These are phyloP conservation scores for Austroboletus eburneus DNA, from an alignment of 768 basidiomycete genomes.

Conservation along the genomic window DNA sequence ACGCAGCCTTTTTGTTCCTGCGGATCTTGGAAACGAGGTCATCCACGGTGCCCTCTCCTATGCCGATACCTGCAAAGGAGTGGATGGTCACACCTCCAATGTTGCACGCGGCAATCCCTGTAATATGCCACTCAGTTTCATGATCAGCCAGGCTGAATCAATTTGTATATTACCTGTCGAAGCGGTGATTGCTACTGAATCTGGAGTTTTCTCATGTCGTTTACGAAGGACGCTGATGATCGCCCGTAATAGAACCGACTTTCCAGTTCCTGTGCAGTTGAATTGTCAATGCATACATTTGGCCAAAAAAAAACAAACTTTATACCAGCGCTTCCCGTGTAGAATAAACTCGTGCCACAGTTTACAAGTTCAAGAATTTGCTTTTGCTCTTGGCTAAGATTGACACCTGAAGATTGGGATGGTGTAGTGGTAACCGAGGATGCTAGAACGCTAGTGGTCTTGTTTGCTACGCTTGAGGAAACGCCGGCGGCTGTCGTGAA, in stretches of 20 bases:
- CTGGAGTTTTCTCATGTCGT: conserved; percentile 47
- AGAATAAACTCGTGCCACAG: conserved; percentile 76
- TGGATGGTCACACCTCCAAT: conserved; percentile 95
- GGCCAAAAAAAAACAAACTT: conserved; percentile 12
- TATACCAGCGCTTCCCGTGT: conserved; percentile 95
- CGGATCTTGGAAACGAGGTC: conserved; percentile 60
- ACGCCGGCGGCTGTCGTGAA: conserved; percentile 17
- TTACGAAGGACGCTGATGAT: conserved; percentile 75
- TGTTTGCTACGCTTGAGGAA: conserved; percentile 12
- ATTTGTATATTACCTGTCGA: conserved; percentile 63
- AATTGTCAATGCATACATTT: conserved; percentile 10
- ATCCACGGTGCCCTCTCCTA: conserved; percentile 65
- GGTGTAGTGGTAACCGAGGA: conserved; percentile 5
- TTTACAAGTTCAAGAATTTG: conserved; percentile 78
- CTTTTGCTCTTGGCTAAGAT: conserved; percentile 82
- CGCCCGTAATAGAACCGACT: conserved; percentile 90
- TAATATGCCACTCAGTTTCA: not conserved
- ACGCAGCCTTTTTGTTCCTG: conserved; percentile 79
- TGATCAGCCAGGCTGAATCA: not conserved
- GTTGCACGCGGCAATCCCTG: conserved; percentile 94
- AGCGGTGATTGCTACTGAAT: conserved; percentile 90
- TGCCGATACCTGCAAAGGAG: conserved; percentile 91
- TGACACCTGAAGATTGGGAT: conserved; percentile 38
- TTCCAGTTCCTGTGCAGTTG: conserved; percentile 74
- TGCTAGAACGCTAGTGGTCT: conserved; percentile 2